Evolutionary conservation across 257 asterid genomes (phyloP).

Genomic region (Forsythia viridissima): DNA sequence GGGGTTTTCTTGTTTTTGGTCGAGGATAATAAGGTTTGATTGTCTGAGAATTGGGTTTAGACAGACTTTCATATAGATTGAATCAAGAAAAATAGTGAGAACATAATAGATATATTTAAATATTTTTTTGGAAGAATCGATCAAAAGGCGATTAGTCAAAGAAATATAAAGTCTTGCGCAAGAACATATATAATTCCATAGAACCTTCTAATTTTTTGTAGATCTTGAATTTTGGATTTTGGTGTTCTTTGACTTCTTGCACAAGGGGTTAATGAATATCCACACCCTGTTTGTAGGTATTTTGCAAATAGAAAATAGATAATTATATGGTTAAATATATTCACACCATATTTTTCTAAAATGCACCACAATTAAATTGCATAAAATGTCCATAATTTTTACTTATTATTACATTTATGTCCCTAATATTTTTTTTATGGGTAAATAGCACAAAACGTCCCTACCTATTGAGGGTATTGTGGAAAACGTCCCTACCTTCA

Average conservation of each 20-base stretch:
- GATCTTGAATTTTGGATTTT: neutral
- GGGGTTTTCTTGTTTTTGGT: neutral
- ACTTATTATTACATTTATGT: no score
- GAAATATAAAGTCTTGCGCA: slow-evolving; percentile 3
- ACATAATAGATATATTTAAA: neutral
- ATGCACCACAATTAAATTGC: no score
- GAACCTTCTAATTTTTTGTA: slow-evolving; percentile 37
- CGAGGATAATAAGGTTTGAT: slow-evolving; percentile 1
- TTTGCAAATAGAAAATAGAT: neutral
- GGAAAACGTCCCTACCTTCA: no score
- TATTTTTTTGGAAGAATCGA: slow-evolving; percentile 28
- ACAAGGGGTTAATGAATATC: neutral
- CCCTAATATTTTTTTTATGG: no score
- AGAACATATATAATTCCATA: slow-evolving; percentile 16
- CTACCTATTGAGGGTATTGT: no score
- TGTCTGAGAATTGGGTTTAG: neutral
- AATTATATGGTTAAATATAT: no score
- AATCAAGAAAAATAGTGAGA: slow-evolving; percentile 9
- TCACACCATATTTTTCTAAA: no score
- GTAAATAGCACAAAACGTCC: no score
- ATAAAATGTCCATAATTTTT: no score
- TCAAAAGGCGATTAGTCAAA: slow-evolving; percentile 35
- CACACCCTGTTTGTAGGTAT: neutral
- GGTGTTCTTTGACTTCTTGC: slow-evolving; percentile 24
- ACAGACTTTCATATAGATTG: neutral